Evolutionary conservation across 495 filamentous ascomycete species (phyloP).

Genomic region (Elaphomyces granulatus): DNA sequence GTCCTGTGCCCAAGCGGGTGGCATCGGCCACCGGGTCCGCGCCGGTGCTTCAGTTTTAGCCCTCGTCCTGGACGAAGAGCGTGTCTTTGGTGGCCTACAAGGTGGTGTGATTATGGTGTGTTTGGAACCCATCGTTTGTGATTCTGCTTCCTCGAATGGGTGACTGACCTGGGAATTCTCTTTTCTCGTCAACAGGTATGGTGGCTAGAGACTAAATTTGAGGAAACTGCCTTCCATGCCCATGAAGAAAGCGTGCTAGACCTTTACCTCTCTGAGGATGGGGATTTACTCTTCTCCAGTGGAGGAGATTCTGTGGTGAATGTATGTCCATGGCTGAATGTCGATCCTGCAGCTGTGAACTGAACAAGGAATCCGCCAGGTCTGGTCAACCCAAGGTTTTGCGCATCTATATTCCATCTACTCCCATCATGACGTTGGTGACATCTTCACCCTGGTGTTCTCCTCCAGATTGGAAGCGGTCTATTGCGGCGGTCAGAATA

Average conservation of each 20-base stretch:
- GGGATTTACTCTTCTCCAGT: conserved; percentile 71
- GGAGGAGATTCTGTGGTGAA: conserved; percentile 90
- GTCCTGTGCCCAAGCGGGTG: no score
- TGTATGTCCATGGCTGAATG: no score
- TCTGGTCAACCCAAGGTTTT: conserved; percentile 50
- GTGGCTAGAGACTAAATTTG: conserved; percentile 75
- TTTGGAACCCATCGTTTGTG: no score
- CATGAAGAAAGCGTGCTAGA: conserved; percentile 84
- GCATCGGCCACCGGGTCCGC: conserved; percentile 33
- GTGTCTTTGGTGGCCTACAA: conserved; percentile 66
- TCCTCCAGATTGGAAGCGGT: conserved; percentile 62
- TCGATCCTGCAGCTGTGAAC: no score
- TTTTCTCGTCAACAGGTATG: conserved; percentile 41
- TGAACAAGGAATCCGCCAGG: no score
- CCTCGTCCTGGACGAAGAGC: conserved; percentile 33
- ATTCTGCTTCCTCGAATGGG: no score
- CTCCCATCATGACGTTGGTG: conserved; percentile 86
- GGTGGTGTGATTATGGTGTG: conserved; percentile 74
- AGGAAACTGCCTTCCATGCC: conserved; percentile 58
- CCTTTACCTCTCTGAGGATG: conserved; percentile 62
- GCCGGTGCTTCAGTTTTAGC: conserved; percentile 33
- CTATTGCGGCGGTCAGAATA: conserved; percentile 90
- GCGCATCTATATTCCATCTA: conserved; percentile 75
- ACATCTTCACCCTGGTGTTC: conserved; percentile 86
- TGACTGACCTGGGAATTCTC: not conserved